Evolutionary conservation across 2,329 filamentous ascomycete species (phyloP), one percentile per base, ranked within the genome.

Genomic region (Ampelomyces quisqualis): DNA sequence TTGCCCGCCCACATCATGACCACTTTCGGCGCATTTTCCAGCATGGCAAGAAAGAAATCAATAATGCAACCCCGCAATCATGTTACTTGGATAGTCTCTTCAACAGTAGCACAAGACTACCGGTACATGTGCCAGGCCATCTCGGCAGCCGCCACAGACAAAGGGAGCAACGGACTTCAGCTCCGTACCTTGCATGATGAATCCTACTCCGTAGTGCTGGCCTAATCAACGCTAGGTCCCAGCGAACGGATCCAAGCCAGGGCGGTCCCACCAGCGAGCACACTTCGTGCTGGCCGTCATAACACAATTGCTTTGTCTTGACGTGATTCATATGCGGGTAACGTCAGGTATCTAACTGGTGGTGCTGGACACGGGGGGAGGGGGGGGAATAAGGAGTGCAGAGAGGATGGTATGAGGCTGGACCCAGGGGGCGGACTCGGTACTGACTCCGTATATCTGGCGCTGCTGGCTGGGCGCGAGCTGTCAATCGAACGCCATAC

Each of bases 161-260:
- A n/a, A 34, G 30, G 34, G 29, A 21, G 29, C 18, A 21, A 32
- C 17, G 20, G 15, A 19, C 11, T 17, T 19, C 19, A 43, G 37
- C 10, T 23, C 32, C 38, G 53, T 56, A 55, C 55, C 55, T 58
- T 58, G 55, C 55, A 58, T 58, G 45, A 45, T 30, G n/a, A n/a
- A n/a, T n/a, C n/a, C n/a, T 10, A 26, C 29, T 33, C 32, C 35
- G 28, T 38, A 38, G 38, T 41, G 40, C 43, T 33, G 39, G 33
- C 39, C 32, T 34, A 34, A 34, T 35, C 34, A 17, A 41, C 44
- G 46, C 49, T 53, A 53, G 44, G 43, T 47, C 40, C 38, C 35
- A 38, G 13, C 13, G 21, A 49, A 51, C 17, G 34, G 27, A 46
- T 42, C 43, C 23, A 29, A 29, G 51, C 32, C 37, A 54, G 53